These are phyloP conservation scores for Termitomyces sp. DNA, from an alignment of 1,284 basidiomycete genomes.

Conservation along the genomic window DNA sequence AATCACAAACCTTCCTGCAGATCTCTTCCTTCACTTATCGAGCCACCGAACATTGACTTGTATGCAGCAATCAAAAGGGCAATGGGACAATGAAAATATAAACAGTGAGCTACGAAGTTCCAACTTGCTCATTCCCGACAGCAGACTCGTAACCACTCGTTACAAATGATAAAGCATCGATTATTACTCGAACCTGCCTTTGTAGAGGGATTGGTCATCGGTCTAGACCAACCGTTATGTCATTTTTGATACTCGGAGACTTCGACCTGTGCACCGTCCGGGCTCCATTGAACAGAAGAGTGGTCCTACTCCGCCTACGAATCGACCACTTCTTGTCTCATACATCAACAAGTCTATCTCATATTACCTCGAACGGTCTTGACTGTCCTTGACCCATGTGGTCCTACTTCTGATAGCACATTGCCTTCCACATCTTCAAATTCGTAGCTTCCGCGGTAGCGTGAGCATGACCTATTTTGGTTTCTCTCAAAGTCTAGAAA, in stretches of 20 bases:
- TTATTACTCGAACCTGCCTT: too few relatives aligned
- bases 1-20: neutral
- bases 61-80: neutral
- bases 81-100: neutral
- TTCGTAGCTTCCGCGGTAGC: conserved; percentile 35
- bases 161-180: too few relatives aligned
- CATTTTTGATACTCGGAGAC: conserved; percentile 15
- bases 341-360: conserved; percentile 35
- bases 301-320: conserved; percentile 44
- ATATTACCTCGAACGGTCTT: conserved; percentile 32
- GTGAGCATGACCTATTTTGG: conserved; percentile 36
- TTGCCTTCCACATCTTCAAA: conserved; percentile 27
- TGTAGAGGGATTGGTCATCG: too few relatives aligned
- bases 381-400: conserved; percentile 34
- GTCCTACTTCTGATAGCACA: conserved; percentile 26
- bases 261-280: conserved; percentile 12
- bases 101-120: neutral
- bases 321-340: conserved; percentile 39
- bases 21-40: too few relatives aligned
- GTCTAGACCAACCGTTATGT: neutral
- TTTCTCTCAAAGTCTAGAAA: conserved; percentile 33
- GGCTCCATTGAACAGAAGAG: conserved; percentile 25
- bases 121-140: neutral
- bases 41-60: neutral
- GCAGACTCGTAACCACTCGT: too few relatives aligned